phyloP scores from a whole-genome alignment of 2,329 filamentous ascomycete species.

The Fusarium sp. region DNA sequence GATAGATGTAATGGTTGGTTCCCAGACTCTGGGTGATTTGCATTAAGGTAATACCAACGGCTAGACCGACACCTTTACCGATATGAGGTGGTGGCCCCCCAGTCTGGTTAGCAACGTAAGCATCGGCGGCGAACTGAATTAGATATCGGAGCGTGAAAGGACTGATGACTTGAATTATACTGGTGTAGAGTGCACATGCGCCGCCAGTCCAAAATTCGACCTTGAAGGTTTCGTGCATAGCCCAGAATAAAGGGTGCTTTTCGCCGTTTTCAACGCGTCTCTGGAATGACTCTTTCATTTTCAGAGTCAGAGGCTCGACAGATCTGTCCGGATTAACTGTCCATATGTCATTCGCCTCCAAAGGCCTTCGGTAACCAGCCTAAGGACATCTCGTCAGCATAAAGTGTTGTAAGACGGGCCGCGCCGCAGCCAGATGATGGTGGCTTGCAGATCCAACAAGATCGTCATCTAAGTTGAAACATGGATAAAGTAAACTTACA shows the following conservation, averaged over 20 bases:
- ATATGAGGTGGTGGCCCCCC: constrained; percentile 71
- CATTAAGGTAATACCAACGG: constrained; percentile 86
- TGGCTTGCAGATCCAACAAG: constrained; percentile 27
- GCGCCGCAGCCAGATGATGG: constrained; percentile 13
- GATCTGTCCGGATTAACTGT: constrained; percentile 83
- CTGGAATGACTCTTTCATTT: constrained; percentile 75
- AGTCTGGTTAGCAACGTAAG: constrained; percentile 72
- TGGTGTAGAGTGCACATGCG: constrained; percentile 77
- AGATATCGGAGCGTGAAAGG: constrained; percentile 88
- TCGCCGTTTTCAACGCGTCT: constrained; percentile 74
- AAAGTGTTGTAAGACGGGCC: constrained; percentile 30
- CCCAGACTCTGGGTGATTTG: constrained; percentile 83
- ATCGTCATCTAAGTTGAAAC: background rate
- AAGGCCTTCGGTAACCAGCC: constrained; percentile 84
- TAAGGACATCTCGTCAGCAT: constrained; percentile 49
- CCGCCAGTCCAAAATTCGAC: constrained; percentile 88
- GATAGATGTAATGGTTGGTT: constrained; percentile 92
- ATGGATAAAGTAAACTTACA: constrained; percentile 57
- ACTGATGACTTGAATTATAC: constrained; percentile 80
- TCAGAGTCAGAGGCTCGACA: constrained; percentile 74
- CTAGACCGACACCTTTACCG: constrained; percentile 81
- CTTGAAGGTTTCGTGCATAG: constrained; percentile 87
- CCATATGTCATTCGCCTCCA: constrained; percentile 90
- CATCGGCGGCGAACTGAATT: constrained; percentile 84
- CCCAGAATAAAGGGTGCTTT: constrained; percentile 79